Percentiles rank a stretch among this genome's conserved stretches.
Conservation (phyloP, 768 basidiomycete species). For the Pholiota microspora region DNA sequence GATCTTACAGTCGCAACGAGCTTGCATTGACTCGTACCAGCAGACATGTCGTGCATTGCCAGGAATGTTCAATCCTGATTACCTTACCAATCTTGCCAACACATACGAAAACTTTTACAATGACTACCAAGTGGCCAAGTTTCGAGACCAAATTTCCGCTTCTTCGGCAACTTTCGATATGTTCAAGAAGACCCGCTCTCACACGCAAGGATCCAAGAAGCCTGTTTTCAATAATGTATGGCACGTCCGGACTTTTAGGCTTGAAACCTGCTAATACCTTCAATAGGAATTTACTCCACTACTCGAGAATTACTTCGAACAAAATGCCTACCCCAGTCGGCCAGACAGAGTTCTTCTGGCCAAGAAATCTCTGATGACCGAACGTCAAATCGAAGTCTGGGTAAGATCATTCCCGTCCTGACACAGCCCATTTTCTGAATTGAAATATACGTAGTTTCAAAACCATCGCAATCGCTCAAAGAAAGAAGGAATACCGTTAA, state of each 20-base stretch:
- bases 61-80: too few species aligned
- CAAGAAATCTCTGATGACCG: slow-evolving; percentile 38
- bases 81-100: too few species aligned
- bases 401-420: slow-evolving; percentile 26
- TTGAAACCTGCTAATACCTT: not conserved
- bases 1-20: too few species aligned
- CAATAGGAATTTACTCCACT: slow-evolving; percentile 43
- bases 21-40: too few species aligned
- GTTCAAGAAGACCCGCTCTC: too few species aligned
- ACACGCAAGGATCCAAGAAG: not conserved
- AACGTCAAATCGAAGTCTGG: slow-evolving; percentile 55
- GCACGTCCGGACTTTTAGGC: not conserved
- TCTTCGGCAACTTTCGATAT: too few species aligned
- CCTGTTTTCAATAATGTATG: not conserved
- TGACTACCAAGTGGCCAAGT: too few species aligned
- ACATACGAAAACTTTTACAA: too few species aligned
- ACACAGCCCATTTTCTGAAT: too few species aligned
- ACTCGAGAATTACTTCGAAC: slow-evolving; percentile 44
- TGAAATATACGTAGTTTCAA: slow-evolving; percentile 50
- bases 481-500: slow-evolving; percentile 24
- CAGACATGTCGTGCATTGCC: not conserved
- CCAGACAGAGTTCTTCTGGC: slow-evolving; percentile 41
- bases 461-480: slow-evolving; percentile 45
- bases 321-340: slow-evolving; percentile 44
- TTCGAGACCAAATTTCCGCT: too few species aligned